Percentiles rank a stretch among this genome's conserved stretches.
Conservation (phyloP, 257 asterid genomes). For the Handroanthus guayacan region DNA sequence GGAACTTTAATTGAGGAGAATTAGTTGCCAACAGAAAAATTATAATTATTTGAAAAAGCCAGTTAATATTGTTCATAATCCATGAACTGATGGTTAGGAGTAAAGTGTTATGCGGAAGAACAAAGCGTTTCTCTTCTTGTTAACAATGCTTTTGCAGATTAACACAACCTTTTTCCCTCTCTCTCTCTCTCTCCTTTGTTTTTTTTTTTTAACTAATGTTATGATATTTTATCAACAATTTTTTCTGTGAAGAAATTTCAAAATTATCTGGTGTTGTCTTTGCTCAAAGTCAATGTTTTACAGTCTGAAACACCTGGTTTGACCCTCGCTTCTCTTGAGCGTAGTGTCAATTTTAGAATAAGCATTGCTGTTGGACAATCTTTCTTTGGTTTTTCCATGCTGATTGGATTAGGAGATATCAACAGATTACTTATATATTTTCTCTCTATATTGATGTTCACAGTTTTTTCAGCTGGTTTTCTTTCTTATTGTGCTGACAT, state of each 20-base stretch:
- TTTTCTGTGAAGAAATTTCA: neutral
- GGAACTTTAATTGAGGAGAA: neutral
- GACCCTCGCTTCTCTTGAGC: conserved; percentile 9
- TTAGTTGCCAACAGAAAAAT: neutral
- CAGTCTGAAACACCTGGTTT: conserved; percentile 11
- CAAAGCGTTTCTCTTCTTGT: neutral
- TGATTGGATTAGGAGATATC: neutral
- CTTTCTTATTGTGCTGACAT: neutral
- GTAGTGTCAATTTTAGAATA: conserved; percentile 7
- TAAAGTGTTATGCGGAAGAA: neutral
- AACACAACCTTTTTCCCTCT: neutral
- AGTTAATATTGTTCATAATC: neutral
- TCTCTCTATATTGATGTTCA: conserved; percentile 9
- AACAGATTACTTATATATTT: neutral
- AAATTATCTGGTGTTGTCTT: neutral
- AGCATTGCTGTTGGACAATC: conserved; percentile 10
- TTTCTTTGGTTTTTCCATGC: neutral
- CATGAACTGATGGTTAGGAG: neutral
- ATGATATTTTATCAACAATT: conserved; percentile 7
- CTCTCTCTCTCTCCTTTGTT: neutral
- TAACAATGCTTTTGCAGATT: conserved; percentile 12
- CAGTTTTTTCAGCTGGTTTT: conserved; percentile 6
- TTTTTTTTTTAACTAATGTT: no score
- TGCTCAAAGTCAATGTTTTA: conserved; percentile 5
- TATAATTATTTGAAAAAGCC: neutral